Percentiles rank a stretch among this genome's conserved stretches.
phyloP scores from a whole-genome alignment of 2,329 filamentous ascomycete species.

The Talaromyces sp. region DNA sequence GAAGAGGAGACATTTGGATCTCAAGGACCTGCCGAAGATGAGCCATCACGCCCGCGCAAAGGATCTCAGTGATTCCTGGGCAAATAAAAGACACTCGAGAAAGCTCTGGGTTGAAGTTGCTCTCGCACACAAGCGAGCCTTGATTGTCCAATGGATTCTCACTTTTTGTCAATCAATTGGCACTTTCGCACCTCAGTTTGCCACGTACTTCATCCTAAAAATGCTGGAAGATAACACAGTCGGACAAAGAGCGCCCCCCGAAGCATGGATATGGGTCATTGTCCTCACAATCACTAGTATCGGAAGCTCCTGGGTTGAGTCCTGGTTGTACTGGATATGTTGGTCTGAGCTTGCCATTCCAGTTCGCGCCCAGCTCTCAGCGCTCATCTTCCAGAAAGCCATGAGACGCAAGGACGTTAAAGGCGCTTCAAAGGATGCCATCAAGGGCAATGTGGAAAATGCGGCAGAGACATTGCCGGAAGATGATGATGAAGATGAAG shows the following conservation, averaged over 20 bases:
- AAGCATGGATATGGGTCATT: conserved; percentile 64
- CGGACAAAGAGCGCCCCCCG: conserved; percentile 47
- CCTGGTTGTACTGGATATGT: conserved; percentile 62
- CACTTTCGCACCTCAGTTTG: conserved; percentile 67
- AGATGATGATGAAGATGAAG: conserved; percentile 41
- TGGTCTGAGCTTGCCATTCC: conserved; percentile 61
- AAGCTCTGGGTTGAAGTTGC: conserved; percentile 60
- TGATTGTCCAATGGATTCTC: conserved; percentile 58
- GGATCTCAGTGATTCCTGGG: conserved; percentile 51
- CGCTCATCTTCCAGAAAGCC: conserved; percentile 70
- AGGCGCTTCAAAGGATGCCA: conserved; percentile 44
- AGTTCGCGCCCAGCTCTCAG: conserved; percentile 64
- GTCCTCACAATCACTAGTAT: conserved; percentile 60
- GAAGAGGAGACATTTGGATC: conserved; percentile 59
- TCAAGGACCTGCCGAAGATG: conserved; percentile 60
- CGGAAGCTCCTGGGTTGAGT: conserved; percentile 55
- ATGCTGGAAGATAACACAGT: conserved; percentile 56
- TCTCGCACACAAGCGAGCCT: conserved; percentile 53
- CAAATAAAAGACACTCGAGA: conserved; percentile 29
- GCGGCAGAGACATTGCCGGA: conserved; percentile 33
- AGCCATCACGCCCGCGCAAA: conserved; percentile 54
- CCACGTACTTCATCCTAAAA: conserved; percentile 63
- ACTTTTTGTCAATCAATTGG: conserved; percentile 53
- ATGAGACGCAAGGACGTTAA: conserved; percentile 74
- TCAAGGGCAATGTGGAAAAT: conserved; percentile 41